Evolutionary conservation across 371 early-diverging fungal genomes (phyloP).

Genomic region (Mortierella sp.): DNA sequence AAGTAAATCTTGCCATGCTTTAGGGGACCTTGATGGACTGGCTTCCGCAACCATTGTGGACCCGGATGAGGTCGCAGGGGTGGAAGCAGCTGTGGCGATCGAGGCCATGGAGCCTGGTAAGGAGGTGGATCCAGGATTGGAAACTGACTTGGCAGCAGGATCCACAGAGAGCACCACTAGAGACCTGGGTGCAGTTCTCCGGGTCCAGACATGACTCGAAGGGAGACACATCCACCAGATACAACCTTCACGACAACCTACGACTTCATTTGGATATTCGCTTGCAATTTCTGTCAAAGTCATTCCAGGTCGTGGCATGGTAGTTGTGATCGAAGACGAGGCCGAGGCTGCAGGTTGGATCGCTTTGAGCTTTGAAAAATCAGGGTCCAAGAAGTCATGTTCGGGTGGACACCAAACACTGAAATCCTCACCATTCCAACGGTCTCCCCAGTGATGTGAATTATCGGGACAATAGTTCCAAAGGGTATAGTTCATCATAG

Average conservation of each 20-base stretch:
- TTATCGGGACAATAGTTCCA: conserved; percentile 89
- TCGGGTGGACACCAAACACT: conserved; percentile 50
- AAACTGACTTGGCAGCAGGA: background rate
- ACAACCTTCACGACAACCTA: conserved; percentile 32
- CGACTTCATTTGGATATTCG: conserved; percentile 18
- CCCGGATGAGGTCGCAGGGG: background rate
- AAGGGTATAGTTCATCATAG: conserved; percentile 63
- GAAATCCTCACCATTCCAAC: conserved; percentile 93
- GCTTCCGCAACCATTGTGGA: background rate
- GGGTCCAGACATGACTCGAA: conserved; percentile 30
- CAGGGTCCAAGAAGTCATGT: conserved; percentile 14
- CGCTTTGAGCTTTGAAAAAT: background rate
- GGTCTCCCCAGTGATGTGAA: conserved; percentile 80
- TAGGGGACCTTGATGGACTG: conserved; percentile 7
- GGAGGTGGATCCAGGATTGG: background rate
- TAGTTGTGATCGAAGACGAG: background rate
- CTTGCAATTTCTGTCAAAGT: conserved; percentile 19
- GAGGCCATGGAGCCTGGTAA: background rate
- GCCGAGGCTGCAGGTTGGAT: background rate
- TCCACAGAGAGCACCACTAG: conserved; percentile 29
- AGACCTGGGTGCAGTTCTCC: conserved; percentile 27
- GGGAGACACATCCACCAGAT: conserved; percentile 50
- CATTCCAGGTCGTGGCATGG: background rate
- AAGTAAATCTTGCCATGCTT: conserved; percentile 41
- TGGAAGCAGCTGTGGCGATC: background rate